Evolutionary conservation across 2,329 filamentous ascomycete species (phyloP), one percentile per base, ranked within the genome.

Genomic region (Alternaria triticimaculans): DNA sequence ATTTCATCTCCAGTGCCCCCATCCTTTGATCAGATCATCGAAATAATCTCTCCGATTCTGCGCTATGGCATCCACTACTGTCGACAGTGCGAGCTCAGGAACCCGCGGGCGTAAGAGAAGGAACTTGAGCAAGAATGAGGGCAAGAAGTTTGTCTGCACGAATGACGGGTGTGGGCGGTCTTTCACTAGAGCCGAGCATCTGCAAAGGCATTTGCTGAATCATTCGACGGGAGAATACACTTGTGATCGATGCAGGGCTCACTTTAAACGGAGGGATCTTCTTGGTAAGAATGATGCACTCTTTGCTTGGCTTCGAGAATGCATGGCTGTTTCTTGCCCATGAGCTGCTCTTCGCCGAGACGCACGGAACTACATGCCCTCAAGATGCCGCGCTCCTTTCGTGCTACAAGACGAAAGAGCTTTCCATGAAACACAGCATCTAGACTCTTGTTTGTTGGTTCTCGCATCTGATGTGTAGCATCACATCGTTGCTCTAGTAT

Each of bases 121-220:
- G 60, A 68, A 72, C 73, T 53, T 58, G 26, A 64, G 59, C 23
- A 75, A 73, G 51, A 69, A 61, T 41, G 73, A 69, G 3, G 66
- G 66, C 74, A 94, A 92, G 81, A 87, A 84, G 84, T 84, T 80
- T 62, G 66, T 77, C 71, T 99, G 95, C 78, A 89, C 90, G 6
- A 88, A 92, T 61, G 89, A 92, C 64, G 93, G 91, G 18, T 99
- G 95, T 76, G 94, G 92, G 44, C 97, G 97, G 83, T 95, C 91
- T 75, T 98, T 98, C 78, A 97, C 94, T 10, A 88, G 95, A 77
- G 95, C 95, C 8, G 95, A 98, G 81, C 95, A 98, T 84, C 84
- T 98, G 83, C 97, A 97, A 81, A 90, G 95, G 51, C 95, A 98
- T 82, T 92, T 97, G 81, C 83, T 98, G 67, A 98, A 98, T 77